These are phyloP conservation scores for Clavaria fumosa DNA, from an alignment of 768 basidiomycete species.

Conservation along the genomic window DNA sequence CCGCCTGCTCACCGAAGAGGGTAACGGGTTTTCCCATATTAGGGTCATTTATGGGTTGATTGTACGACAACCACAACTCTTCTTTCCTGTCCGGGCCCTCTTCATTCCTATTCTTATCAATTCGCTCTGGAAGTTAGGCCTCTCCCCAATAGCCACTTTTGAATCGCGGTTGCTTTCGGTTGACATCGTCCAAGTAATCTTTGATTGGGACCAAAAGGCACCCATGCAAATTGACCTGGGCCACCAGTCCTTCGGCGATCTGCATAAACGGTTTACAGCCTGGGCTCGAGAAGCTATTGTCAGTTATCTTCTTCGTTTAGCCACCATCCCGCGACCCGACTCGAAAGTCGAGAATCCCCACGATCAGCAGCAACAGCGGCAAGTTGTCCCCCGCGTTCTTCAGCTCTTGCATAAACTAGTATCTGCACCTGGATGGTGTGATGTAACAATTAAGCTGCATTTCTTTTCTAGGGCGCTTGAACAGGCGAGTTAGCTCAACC, in stretches of 20 bases:
- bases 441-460: constrained; percentile 81
- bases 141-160: constrained; percentile 47
- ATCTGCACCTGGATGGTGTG: constrained; percentile 73
- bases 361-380: constrained; percentile 32
- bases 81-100: constrained; percentile 82
- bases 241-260: too few species aligned
- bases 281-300: constrained; percentile 81
- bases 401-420: constrained; percentile 62
- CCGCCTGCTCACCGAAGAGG: constrained; percentile 79
- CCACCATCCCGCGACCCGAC: constrained; percentile 53
- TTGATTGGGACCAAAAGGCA: constrained; percentile 79
- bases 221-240: too few species aligned
- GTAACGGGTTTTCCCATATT: constrained; percentile 35
- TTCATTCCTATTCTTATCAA: constrained; percentile 92
- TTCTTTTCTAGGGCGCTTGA: constrained; percentile 80
- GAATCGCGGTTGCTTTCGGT: constrained; percentile 82
- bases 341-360: too few species aligned
- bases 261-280: too few species aligned
- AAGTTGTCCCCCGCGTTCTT: constrained; percentile 48
- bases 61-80: constrained; percentile 78
- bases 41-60: constrained; percentile 86
- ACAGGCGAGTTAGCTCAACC: constrained; percentile 54
- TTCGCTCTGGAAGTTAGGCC: constrained; percentile 77
- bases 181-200: constrained; percentile 83
- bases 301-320: constrained; percentile 87